These are phyloP conservation scores for Camellia sinensis DNA, from an alignment of 148 eudicot genomes.

Conservation along the genomic window DNA sequence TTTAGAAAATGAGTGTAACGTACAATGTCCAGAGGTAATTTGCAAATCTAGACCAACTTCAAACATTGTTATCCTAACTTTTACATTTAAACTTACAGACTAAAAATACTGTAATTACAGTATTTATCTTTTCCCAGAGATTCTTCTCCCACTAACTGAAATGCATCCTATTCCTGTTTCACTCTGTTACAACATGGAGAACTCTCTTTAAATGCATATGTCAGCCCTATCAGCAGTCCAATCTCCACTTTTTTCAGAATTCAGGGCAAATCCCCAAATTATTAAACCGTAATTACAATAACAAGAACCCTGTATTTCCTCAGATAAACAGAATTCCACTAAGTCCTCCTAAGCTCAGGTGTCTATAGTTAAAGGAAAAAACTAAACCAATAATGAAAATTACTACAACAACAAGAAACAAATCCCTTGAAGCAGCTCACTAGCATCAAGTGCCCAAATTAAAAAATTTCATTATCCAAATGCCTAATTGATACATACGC, in stretches of 20 bases:
- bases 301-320: not conserved
- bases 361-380: not conserved
- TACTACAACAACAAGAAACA: not conserved
- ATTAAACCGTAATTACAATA: not conserved
- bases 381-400: not conserved
- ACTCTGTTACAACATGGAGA: not conserved
- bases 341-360: not conserved
- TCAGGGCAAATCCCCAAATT: not conserved
- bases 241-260: not conserved
- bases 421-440: not conserved
- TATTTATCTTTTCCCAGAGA: not conserved
- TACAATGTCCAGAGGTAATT: not conserved
- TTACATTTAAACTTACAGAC: not conserved
- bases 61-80: not conserved
- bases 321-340: not conserved
- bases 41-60: not conserved
- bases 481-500: not conserved
- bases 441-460: not conserved
- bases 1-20: not conserved
- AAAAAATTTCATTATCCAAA: not conserved
- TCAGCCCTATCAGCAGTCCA: not conserved
- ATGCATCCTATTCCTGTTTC: not conserved
- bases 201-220: not conserved
- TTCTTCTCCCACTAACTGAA: not conserved
- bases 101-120: not conserved